phyloP scores from a whole-genome alignment of 23 red algal genomes.

The Chondrus crispus region DNA sequence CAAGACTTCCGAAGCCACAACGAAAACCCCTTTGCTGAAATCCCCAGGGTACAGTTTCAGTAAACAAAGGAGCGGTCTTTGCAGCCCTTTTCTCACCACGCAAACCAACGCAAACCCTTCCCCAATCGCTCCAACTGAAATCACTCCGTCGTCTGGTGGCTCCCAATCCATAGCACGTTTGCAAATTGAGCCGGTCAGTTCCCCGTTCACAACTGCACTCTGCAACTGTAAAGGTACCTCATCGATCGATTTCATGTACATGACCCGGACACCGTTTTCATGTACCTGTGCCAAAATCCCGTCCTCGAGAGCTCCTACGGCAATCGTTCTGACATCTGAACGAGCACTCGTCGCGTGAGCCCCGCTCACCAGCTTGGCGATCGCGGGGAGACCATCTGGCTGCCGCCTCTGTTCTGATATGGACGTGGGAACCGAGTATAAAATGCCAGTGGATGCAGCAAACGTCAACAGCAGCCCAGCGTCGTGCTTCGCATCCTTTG shows the following conservation, averaged over 20 bases:
- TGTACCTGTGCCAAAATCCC: constrained; percentile 56
- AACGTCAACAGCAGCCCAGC: constrained; percentile 41
- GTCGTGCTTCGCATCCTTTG: not conserved
- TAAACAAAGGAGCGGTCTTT: constrained; percentile 3
- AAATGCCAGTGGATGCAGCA: constrained; percentile 35
- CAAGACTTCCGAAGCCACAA: constrained; percentile 25
- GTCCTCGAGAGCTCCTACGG: constrained; percentile 23
- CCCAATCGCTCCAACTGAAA: constrained; percentile 51
- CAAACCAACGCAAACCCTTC: constrained; percentile 52
- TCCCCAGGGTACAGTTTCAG: constrained; percentile 25
- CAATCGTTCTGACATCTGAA: constrained; percentile 21
- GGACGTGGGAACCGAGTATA: not conserved
- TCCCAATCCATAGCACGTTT: constrained; percentile 39
- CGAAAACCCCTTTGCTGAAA: not conserved
- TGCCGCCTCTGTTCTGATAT: not conserved
- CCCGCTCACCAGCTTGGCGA: constrained; percentile 47
- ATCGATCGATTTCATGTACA: not conserved
- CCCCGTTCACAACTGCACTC: not conserved
- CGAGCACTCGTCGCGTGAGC: constrained; percentile 33
- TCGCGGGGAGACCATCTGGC: not conserved
- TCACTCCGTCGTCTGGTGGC: constrained; percentile 27
- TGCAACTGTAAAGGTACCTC: not conserved
- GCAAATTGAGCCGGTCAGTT: constrained; percentile 16
- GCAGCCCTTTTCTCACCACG: not conserved
- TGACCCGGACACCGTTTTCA: constrained; percentile 38